Base-by-base conservation (phyloP, 2,329 filamentous ascomycete species). In the Tolypocladium amazonense region DNA sequence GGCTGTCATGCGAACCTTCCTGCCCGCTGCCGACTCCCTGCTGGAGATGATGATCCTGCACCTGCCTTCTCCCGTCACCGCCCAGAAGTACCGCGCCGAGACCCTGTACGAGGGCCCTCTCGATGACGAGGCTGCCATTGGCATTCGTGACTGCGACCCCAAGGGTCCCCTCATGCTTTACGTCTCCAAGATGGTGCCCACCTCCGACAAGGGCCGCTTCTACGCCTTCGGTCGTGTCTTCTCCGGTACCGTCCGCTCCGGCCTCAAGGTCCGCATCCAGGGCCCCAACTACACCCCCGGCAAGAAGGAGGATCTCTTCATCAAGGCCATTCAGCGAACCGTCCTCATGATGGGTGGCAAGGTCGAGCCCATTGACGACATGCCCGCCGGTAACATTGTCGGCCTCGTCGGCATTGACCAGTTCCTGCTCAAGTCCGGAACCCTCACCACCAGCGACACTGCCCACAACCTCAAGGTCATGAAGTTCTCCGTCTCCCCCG, bases 171-270 rank as follows among this genome's bases (percentile, higher is more conserved):
- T 99, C 80, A 99, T 99, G 94, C 85, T 97, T 70, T 99, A 99
- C 89, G 92, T 99, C 78, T 99, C 94, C 79, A 99, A 99, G 91
- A 99, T 99, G 94, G 94, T 99, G 75, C 94, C 94, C 73, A 99
- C 94, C 70, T 95, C 92, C 72, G 94, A 99, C 76, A 97, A 97
- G 89, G 94, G 94, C 80, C 93, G 94, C 82, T 99, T 99, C 91
- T 99, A 97, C 83, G 94, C 94, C 78, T 99, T 99, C 83, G 94
- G 94, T 82, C 94, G 94, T 96, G 94, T 99, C 81, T 99, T 97
- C 86, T 84, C 94, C 71, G 94, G 94, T 89, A 97, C 92, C 76
- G 94, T 97, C 83, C 85, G 85, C 74, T 97, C 94, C 69, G 94
- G 94, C 83, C 84, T 97, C 73, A 97, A 97, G 89, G 94, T 99